Evolutionary conservation across 202 grass and related monocot genomes (phyloP), one percentile per base, ranked within the genome.

Genomic region (Zizania palustris): DNA sequence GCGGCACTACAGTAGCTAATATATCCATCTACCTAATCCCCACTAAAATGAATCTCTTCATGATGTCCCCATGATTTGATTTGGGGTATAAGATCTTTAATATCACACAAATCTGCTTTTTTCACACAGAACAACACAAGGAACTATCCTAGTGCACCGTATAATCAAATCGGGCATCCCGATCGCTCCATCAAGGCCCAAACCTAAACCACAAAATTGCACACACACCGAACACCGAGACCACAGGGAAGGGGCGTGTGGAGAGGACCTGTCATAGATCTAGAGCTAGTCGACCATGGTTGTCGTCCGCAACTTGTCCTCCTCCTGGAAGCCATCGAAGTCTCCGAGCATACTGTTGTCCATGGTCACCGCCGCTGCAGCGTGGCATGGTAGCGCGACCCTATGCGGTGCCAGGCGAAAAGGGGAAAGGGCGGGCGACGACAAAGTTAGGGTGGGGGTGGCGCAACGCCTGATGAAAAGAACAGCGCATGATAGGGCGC

Each of bases 241-340:
- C 46, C 22, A 38, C 55, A 18, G n/a, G n/a, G n/a, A n/a, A n/a
- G n/a, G n/a, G n/a, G n/a, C n/a, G n/a, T n/a, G n/a, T n/a, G n/a
- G n/a, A n/a, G n/a, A n/a, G n/a, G n/a, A 98, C 96, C 91, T 99
- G 83, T 99, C 96, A 3, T 92, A 83, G 37, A 99, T 86, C 89
- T 99, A 92, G 56, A 99, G 92, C 54, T 93, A 92, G n/a, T 99
- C 96, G 55, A 99, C 74, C 96, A 93, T 99, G 68, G 64, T 14
- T 64, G 89, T 64, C 96, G 96, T 99, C 20, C 92, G 87, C 66
- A 93, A 75, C 91, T 93, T 86, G 65, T 97, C 93, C 82, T 91
- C 91, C 65, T 97, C 91, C 1, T 91, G 88, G 65, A 99, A 83
- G 59, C 85, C 85, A 48, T 92, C 96, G 3, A 99, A 64, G 75